Evolutionary conservation across 345 rosid species (phyloP).

Genomic region (Kernera saxatilis): DNA sequence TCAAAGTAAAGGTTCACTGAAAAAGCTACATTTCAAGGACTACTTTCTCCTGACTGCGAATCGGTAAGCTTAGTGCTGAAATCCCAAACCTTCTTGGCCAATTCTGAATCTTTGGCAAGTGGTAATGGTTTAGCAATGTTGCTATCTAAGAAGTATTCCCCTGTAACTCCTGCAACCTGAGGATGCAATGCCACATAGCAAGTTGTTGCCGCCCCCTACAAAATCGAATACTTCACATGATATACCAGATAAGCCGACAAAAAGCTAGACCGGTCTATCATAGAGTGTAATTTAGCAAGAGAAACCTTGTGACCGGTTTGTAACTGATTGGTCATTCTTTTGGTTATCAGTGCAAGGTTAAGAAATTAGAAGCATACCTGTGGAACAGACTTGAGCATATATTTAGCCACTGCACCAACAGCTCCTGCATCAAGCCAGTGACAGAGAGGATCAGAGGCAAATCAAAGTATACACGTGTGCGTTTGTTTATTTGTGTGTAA

Average conservation of each 20-base stretch:
- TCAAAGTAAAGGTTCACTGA: background rate
- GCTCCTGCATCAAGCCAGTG: slow-evolving; percentile 16
- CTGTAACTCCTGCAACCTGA: slow-evolving; percentile 48
- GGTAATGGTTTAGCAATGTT: slow-evolving; percentile 38
- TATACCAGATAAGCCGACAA: background rate
- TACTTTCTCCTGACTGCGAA: slow-evolving; percentile 11
- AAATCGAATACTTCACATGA: background rate
- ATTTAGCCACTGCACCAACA: slow-evolving; percentile 27
- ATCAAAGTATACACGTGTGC: background rate
- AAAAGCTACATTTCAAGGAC: background rate
- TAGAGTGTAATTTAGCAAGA: background rate
- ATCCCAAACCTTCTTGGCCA: slow-evolving; percentile 51
- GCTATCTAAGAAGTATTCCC: slow-evolving; percentile 47
- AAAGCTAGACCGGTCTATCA: background rate
- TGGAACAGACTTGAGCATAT: slow-evolving; percentile 24
- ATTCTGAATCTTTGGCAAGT: slow-evolving; percentile 40
- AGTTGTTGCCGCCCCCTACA: slow-evolving; percentile 72
- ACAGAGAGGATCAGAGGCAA: background rate
- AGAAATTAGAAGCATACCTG: slow-evolving; percentile 20
- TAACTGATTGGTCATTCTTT: background rate
- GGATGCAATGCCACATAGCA: slow-evolving; percentile 70
- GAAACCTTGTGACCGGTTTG: background rate
- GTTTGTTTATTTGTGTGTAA: background rate
- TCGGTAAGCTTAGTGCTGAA: slow-evolving; percentile 34
- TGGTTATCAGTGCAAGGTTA: background rate